A percentile compares a stretch with the other conserved stretches of the same genome.
Evolutionary conservation across 768 basidiomycete species (phyloP).

Genomic region (Pisolithus sp.): DNA sequence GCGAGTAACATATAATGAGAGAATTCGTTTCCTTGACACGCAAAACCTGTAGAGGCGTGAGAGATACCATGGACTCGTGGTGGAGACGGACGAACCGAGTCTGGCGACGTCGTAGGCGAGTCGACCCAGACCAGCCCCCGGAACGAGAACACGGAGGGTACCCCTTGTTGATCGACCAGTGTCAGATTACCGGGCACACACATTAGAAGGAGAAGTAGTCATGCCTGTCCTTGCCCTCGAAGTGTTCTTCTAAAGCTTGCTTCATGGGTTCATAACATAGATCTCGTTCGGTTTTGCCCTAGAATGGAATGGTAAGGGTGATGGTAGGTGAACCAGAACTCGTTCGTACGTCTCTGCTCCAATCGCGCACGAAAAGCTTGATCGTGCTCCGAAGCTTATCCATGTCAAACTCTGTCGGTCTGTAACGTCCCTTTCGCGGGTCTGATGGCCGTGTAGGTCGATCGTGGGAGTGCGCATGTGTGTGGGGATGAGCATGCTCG

Average conservation of each 20-base stretch:
- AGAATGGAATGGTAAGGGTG: neutral
- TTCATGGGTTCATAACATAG: constrained; percentile 77
- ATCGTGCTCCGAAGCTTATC: constrained; percentile 89
- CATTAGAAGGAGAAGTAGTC: neutral
- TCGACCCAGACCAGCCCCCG: constrained; percentile 85
- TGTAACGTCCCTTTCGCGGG: constrained; percentile 27
- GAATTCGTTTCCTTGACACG: constrained; percentile 93
- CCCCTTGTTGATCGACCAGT: constrained; percentile 26
- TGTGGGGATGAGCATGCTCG: constrained; percentile 31
- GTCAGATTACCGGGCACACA: too few relatives aligned
- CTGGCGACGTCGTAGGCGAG: constrained; percentile 84
- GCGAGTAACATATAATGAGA: constrained; percentile 92
- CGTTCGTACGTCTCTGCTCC: constrained; percentile 69
- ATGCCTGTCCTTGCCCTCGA: constrained; percentile 47
- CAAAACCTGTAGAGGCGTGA: constrained; percentile 52
- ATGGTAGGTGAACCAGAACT: neutral
- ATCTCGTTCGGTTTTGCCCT: constrained; percentile 77
- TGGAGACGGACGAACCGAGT: constrained; percentile 45
- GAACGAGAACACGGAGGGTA: constrained; percentile 71
- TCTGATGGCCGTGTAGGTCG: constrained; percentile 7
- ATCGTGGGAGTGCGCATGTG: constrained; percentile 23
- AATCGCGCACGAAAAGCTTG: constrained; percentile 91
- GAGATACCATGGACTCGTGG: neutral
- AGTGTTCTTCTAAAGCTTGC: constrained; percentile 62
- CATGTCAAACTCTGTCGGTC: constrained; percentile 69